A percentile compares a stretch with the other conserved stretches of the same genome.
Conservation (phyloP, 2,329 filamentous ascomycete species). For the Fusarium agapanthi region DNA sequence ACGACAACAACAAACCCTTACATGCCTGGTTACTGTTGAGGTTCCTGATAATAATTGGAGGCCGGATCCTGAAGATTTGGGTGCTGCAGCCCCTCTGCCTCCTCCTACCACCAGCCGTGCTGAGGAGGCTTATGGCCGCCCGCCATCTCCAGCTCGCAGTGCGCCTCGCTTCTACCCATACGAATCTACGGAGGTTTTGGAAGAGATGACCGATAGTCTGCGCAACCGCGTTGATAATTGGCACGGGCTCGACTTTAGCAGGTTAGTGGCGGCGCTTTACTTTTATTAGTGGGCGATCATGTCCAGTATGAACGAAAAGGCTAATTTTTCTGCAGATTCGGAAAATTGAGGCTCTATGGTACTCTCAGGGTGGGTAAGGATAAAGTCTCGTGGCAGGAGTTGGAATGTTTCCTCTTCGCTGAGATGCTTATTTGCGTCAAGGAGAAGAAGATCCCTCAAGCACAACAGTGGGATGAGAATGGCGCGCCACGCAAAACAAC, state of each 20-base stretch:
- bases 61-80: constrained; percentile 83
- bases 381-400: constrained; percentile 93
- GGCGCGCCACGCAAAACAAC: constrained; percentile 69
- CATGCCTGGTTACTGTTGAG: constrained; percentile 92
- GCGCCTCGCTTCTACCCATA: constrained; percentile 73
- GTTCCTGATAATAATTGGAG: constrained; percentile 93
- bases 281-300: background rate
- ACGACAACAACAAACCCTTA: constrained; percentile 92
- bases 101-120: constrained; percentile 53
- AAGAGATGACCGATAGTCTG: constrained; percentile 86
- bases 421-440: constrained; percentile 99
- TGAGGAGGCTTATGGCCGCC: constrained; percentile 63
- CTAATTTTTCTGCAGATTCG: constrained; percentile 69
- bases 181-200: constrained; percentile 78
- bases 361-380: constrained; percentile 95
- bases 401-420: constrained; percentile 95
- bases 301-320: background rate
- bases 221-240: constrained; percentile 94
- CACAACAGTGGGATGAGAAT: constrained; percentile 73
- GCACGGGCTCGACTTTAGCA: constrained; percentile 93
- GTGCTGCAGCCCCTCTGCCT: constrained; percentile 56
- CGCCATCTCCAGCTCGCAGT: constrained; percentile 67
- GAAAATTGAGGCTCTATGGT: constrained; percentile 88
- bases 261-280: constrained; percentile 56
- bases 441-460: constrained; percentile 78